A percentile compares a stretch with the other conserved stretches of the same genome.
Evolutionary conservation across 2,329 filamentous ascomycete species (phyloP).

Genomic region (Stachybotrys elegans): DNA sequence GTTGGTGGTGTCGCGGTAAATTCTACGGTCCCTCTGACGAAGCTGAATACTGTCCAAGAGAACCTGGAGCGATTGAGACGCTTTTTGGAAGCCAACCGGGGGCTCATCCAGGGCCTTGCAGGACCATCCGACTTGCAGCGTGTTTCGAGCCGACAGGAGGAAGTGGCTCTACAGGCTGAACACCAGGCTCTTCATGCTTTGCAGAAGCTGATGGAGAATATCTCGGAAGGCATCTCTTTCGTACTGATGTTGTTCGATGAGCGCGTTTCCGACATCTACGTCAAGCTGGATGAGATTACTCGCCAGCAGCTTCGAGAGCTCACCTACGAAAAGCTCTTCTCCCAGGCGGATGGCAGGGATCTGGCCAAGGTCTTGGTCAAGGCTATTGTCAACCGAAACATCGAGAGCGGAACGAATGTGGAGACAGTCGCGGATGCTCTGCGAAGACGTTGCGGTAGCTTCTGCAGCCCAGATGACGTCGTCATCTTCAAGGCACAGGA

Average conservation of each 20-base stretch:
- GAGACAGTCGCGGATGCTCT: conserved; percentile 96
- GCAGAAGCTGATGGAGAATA: conserved; percentile 78
- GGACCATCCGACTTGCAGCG: conserved; percentile 80
- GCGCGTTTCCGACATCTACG: conserved; percentile 80
- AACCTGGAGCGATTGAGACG: conserved; percentile 72
- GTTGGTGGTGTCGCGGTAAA: conserved; percentile 58
- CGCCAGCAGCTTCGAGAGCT: conserved; percentile 68
- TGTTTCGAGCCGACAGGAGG: conserved; percentile 78
- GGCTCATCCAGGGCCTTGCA: conserved; percentile 89
- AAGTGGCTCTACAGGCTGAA: conserved; percentile 87
- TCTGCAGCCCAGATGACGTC: conserved; percentile 95
- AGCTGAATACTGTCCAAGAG: conserved; percentile 72
- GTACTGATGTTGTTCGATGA: conserved; percentile 94
- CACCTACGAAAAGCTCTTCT: conserved; percentile 86
- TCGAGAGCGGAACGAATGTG: conserved; percentile 92
- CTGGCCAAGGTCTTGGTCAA: conserved; percentile 93
- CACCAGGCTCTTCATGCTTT: conserved; percentile 88
- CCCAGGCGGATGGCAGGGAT: conserved; percentile 71
- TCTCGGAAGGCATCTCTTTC: conserved; percentile 95
- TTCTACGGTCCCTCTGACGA: conserved; percentile 61
- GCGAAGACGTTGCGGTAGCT: conserved; percentile 85
- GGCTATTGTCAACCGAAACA: conserved; percentile 96
- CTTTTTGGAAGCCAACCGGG: conserved; percentile 83
- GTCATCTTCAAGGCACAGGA: conserved; percentile 98
- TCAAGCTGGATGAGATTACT: conserved; percentile 64